These are phyloP conservation scores for Neonectria faginata DNA, from an alignment of 2,329 filamentous ascomycete genomes.

Conservation along the genomic window DNA sequence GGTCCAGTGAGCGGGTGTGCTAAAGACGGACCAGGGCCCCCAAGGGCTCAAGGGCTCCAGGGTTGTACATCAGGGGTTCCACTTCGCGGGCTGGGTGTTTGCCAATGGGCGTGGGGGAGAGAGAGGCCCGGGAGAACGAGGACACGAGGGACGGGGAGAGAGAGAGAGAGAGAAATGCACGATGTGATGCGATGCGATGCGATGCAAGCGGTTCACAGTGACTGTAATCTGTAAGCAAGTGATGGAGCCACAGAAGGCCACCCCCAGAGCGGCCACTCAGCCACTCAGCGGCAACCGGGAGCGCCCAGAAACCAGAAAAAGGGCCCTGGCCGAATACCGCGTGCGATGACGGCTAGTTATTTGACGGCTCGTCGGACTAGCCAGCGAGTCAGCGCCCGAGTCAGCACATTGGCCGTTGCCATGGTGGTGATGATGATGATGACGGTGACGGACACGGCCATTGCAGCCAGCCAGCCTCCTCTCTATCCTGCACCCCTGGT, in stretches of 20 bases:
- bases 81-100: not conserved
- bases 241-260: not conserved
- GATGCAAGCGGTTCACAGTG: slow-evolving; percentile 10
- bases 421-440: slow-evolving; percentile 23
- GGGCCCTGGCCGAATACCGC: not conserved
- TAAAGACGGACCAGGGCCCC: slow-evolving; percentile 26
- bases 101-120: slow-evolving; percentile 23
- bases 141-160: slow-evolving; percentile 7
- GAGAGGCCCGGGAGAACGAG: not conserved
- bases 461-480: slow-evolving; percentile 5
- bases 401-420: slow-evolving; percentile 18
- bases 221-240: slow-evolving; percentile 11
- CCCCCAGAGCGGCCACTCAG: not conserved
- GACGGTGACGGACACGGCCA: slow-evolving; percentile 11
- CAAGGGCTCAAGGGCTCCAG: not conserved
- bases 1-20: slow-evolving; percentile 40
- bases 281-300: not conserved
- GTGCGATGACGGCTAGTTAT: slow-evolving; percentile 13
- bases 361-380: slow-evolving; percentile 3
- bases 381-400: slow-evolving; percentile 19
- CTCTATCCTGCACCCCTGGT: slow-evolving; percentile 5
- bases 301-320: not conserved
- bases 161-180: slow-evolving; percentile 2
- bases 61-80: slow-evolving; percentile 5
- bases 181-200: slow-evolving; percentile 26